Evolutionary conservation across 2,329 filamentous ascomycete species (phyloP), one percentile per base, ranked within the genome.

Genomic region (Epichloe baconii): DNA sequence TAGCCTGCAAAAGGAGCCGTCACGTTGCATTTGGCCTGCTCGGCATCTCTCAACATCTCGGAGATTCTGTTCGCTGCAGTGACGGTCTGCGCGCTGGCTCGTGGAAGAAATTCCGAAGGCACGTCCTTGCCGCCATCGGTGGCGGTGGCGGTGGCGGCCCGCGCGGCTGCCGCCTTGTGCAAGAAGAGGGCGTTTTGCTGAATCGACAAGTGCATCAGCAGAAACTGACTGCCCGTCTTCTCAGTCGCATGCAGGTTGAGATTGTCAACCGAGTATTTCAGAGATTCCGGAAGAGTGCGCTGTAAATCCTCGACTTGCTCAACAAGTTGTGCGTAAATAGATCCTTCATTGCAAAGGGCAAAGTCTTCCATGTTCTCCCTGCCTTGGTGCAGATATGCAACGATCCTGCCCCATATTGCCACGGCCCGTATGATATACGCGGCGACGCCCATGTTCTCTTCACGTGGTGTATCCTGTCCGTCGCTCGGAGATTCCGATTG

Each of bases 1-100:
- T 97, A 98, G 1, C 93, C 91, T 1, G 89, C 86, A 65, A 97
- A 97, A 0, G 93, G 93, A 0, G 90, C 91, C 0, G 89, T 84
- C 7, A 97, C 79, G 53, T 85, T 82, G 63, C 91, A 83, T 23
- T 66, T 63, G 2, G 58, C 54, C 12, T 85, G 79, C 60, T 89
- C 85, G 3, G 86, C 81, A 57, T 94, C 88, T 57, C 84, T 83
- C 47, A 97, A 79, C 44, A 97, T 72, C 34, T 84, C 79, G 0
- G 91, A 96, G 50, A 97, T 93, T 56, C 84, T 80, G 61, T 88
- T 89, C 4, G 93, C 93, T 6, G 91, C 87, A 46, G 85, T 79
- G 53, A 95, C 82, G 0, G 89, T 88, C 52, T 83, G 85, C 48
- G 80, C 78, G 8, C 83, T 85, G 3, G 86, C 82, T 56, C 85